Base-by-base conservation (phyloP, 106 monocot genomes). In the Hemerocallis citrina region DNA sequence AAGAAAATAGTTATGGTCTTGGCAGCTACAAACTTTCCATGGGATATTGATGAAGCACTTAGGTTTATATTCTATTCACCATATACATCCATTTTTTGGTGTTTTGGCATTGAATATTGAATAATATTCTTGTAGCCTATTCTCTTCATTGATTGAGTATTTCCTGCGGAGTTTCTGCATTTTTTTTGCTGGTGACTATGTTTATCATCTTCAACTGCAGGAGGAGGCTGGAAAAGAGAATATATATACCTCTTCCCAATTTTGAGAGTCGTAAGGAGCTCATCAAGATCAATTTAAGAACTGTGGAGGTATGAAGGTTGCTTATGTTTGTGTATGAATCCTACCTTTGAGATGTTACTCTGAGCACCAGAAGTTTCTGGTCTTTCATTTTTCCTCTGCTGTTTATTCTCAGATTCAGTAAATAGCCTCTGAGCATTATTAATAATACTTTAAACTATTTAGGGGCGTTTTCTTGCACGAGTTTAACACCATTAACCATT, bases 31-130 rank as follows among this genome's bases (percentile, higher is more conserved):
- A 96, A 96, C 60, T 96, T 96, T 58, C 96, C 96, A 45, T 96
- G 96, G 96, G 96, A 96, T 56, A 96, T 96, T 61, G 96, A 96
- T 68, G 96, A 96, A 68, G 96, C 96, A 7, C 87, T 96, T 12
- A 96, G 96, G 96, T 96, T 57, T 3, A 44, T 34, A 58, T 50
- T 50, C 7, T 25, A 4, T 61, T 56, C 19, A 45, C 28, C 39
- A 2, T 24, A n/a, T n/a, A n/a, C n/a, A n/a, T n/a, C n/a, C 3
- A 58, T 7, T 57, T 34, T 34, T 9, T 7, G 16, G 8, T 19
- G 4, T n/a, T 16, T 44, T 19, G 17, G 15, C 44, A 44, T 1
- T 50, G 1, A 20, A 38, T 38, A 38, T 38, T 38, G n/a, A 23
- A 11, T 8, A 22, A 7, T 50, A 0, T 2, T 59, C 20, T 59